Evolutionary conservation across 257 asterid genomes (phyloP).

Genomic region (Capsicum baccatum): DNA sequence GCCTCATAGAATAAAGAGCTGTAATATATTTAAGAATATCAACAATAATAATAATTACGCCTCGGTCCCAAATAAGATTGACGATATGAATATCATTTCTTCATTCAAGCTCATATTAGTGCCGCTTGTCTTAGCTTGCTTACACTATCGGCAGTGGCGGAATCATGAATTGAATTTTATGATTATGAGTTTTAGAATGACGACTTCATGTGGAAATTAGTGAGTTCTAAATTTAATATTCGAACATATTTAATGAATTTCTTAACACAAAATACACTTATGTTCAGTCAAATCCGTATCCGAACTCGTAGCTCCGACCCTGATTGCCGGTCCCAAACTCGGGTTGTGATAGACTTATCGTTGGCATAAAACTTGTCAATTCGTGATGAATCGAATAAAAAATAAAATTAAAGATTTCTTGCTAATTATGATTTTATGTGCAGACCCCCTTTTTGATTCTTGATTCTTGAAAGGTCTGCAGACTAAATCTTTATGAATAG

Average conservation of each 20-base stretch:
- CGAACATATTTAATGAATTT: not conserved
- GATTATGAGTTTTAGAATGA: not conserved
- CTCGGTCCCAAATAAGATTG: not conserved
- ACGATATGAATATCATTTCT: not conserved
- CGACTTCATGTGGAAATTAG: not conserved
- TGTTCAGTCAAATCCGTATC: not conserved
- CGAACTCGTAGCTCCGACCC: not conserved
- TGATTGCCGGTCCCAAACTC: not conserved
- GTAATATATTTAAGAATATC: not conserved
- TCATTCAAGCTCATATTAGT: not conserved
- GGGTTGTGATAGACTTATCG: too few relatives aligned
- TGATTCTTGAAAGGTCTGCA: slow-evolving; percentile 23
- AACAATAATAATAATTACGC: not conserved
- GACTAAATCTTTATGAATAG: slow-evolving; percentile 8
- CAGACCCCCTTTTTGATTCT: slow-evolving; percentile 25
- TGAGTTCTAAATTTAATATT: not conserved
- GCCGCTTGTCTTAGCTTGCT: not conserved
- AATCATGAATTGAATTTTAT: not conserved
- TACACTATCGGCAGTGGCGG: accelerated
- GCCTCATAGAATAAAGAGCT: slow-evolving; percentile 40
- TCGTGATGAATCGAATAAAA: not conserved
- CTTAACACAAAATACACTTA: not conserved
- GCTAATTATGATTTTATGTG: slow-evolving; percentile 30
- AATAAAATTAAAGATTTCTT: slow-evolving; percentile 31
- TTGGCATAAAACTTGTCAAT: not conserved